Evolutionary conservation across 768 basidiomycete species (phyloP), one percentile per base, ranked within the genome.

Genomic region (Kwoniella heveanensis): DNA sequence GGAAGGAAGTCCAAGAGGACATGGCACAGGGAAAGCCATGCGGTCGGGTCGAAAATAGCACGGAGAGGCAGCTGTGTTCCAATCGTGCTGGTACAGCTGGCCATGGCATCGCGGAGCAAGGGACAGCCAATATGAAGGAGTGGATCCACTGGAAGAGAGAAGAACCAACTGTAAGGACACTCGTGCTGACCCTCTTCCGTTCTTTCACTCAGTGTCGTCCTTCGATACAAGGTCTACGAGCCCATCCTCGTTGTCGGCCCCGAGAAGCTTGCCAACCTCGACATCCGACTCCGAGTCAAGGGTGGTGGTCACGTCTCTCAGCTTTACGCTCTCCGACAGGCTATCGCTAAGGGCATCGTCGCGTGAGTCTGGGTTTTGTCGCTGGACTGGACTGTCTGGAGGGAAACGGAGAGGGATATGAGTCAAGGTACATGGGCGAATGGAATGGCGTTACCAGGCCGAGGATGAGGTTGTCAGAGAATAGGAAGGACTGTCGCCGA

Each of bases 271-370:
- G 82, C 85, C 62, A 84, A 85, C 70, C 85, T 98, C 74, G 95
- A 99, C 83, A 93, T 99, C 82, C 91, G 95, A 72, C 91, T 98
- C 58, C 91, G 94, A 54, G 95, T 96, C 71, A 94, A 93, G 83
- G 96, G 96, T 81, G 96, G 96, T 86, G 96, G 96, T 82, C 96
- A 98, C 85, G 93, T 92, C 64, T 95, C 95, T 58, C 95, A 99
- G 82, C 86, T 99, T 68, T 99, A 98, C 83, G 96, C 96, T 68
- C 92, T 98, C 81, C 91, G 96, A 68, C 96, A 99, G 84, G 96
- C 96, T 39, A 95, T 99, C 77, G 90, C 91, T 72, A 97, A 96
- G 84, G 96, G 95, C 64, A 82, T 98, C 69, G 90, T 99, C 75
- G 96, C 96, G 54, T 98, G 92, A 69, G 78, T 79, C 7, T 29